Evolutionary conservation across 1,139 yeast species (phyloP), one percentile per base, ranked within the genome.

Genomic region (Candida neerlandica): DNA sequence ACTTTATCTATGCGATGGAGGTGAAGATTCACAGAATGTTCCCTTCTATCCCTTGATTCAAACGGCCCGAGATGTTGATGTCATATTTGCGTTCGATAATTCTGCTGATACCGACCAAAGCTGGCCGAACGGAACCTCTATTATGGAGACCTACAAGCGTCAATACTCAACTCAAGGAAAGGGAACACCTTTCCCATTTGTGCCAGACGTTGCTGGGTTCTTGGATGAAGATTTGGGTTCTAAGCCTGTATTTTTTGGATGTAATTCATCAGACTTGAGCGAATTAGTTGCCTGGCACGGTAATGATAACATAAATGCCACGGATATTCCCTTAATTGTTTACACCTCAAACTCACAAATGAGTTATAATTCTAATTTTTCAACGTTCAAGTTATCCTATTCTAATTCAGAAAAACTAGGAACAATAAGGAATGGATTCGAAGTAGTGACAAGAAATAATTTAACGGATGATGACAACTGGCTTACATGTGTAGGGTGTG

Each of bases 121-220:
- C 52, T 88, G 94, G 90, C 96, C 96, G 39, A 81, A 86, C 61
- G 96, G 96, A 47, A 69, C 87, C 1, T 81, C 96, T 0, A 64
- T 89, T 44, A 79, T 80, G 27, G 70, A 74, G 32, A 79, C 87
- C 0, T 81, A 77, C 56, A 58, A 67, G 48, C 70, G 87, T 43
- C 85, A 81, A 59, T 78, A 77, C 54, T 58, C 66, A 6, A 56
- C 58, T 2, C 81, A 71, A 55, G 79, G 79, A 2, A 63, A 62
- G 44, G 75, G 74, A 2, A 56, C 72, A 1, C 75, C 76, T 1
- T 67, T 75, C 56, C 80, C 80, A 1, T 66, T 62, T 53, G 77
- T 70, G 6, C 80, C 80, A 10, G 63, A 63, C 35, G 62, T 59
- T 9, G 62, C 62, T 7, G 55, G 53, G 18, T 74, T 73, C 54